Conservation (phyloP, 768 basidiomycete species). For the Leucosporidium scottii region DNA sequence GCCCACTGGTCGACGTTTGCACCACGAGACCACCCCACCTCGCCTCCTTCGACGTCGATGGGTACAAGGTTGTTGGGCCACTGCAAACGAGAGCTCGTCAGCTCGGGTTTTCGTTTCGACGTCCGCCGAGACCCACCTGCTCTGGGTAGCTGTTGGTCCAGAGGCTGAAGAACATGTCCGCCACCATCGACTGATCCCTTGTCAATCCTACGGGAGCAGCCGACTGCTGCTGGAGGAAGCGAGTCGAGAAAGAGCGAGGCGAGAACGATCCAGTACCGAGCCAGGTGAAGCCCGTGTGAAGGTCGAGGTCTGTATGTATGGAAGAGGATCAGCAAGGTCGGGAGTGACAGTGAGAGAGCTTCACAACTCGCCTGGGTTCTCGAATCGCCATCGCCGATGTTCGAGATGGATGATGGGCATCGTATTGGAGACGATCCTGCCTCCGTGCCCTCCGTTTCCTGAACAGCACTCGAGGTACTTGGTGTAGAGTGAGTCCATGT, state of each 20-base stretch:
- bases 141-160: conserved; percentile 33
- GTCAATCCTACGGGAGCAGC: conserved; percentile 10
- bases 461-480: conserved; percentile 26
- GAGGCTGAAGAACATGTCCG: conserved; percentile 28
- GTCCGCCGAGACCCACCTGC: conserved; percentile 4
- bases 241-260: conserved; percentile 10
- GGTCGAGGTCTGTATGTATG: conserved; percentile 4
- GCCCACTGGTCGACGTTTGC: conserved; percentile 12
- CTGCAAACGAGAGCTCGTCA: neutral
- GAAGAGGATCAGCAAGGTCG: neutral
- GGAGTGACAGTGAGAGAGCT: too few relatives aligned
- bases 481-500: conserved; percentile 31
- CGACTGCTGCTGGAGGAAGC: conserved; percentile 21
- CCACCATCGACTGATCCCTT: conserved; percentile 11
- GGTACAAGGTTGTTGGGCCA: conserved; percentile 11
- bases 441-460: neutral
- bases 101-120: neutral
- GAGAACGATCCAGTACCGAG: conserved; percentile 24
- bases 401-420: conserved; percentile 21
- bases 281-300: conserved; percentile 28
- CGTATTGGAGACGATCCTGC: conserved; percentile 19
- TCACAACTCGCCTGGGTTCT: conserved; percentile 10
- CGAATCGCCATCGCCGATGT: conserved; percentile 25
- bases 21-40: conserved; percentile 12
- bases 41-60: conserved; percentile 23